Conservation (phyloP, 176 grass and related monocot genomes). For the Cenchrus fungigraminus region DNA sequence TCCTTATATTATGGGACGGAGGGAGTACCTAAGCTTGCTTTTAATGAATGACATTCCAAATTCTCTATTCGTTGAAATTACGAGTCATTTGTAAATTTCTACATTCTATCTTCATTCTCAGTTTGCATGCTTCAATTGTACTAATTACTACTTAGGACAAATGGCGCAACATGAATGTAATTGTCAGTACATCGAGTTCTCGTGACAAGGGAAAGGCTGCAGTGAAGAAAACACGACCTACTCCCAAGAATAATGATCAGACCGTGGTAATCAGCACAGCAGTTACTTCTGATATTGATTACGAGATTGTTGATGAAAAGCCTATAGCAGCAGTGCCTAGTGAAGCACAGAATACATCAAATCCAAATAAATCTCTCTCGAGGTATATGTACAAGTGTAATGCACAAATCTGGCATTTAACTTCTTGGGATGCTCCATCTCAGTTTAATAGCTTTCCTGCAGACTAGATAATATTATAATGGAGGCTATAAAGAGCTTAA, state of each 20-base stretch:
- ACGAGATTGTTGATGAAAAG: conserved; percentile 48
- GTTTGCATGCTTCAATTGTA: conserved; percentile 16
- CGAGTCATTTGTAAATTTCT: conserved; percentile 9
- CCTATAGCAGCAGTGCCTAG: conserved; percentile 52
- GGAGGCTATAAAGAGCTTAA: conserved; percentile 67
- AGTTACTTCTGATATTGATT: conserved; percentile 54
- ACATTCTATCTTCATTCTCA: conserved; percentile 20
- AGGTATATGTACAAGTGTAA: conserved; percentile 44
- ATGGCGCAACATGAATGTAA: conserved; percentile 79
- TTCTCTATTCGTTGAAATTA: conserved; percentile 18
- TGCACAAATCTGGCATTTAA: conserved; percentile 11
- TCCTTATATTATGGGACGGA: too few species aligned
- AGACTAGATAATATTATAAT: conserved; percentile 70
- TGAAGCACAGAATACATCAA: conserved; percentile 47
- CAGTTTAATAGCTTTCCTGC: conserved; percentile 37
- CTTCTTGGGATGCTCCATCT: conserved; percentile 17
- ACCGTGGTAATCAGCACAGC: conserved; percentile 26
- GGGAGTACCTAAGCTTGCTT: background rate
- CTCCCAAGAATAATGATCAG: conserved; percentile 46
- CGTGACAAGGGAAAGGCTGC: conserved; percentile 53
- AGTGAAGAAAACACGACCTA: conserved; percentile 46
- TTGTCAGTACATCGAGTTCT: conserved; percentile 49
- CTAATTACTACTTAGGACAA: conserved; percentile 70
- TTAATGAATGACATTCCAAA: background rate
- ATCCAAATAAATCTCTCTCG: conserved; percentile 35